Conservation (phyloP, 768 basidiomycete genomes). For the Daedaleopsis sinensis region DNA sequence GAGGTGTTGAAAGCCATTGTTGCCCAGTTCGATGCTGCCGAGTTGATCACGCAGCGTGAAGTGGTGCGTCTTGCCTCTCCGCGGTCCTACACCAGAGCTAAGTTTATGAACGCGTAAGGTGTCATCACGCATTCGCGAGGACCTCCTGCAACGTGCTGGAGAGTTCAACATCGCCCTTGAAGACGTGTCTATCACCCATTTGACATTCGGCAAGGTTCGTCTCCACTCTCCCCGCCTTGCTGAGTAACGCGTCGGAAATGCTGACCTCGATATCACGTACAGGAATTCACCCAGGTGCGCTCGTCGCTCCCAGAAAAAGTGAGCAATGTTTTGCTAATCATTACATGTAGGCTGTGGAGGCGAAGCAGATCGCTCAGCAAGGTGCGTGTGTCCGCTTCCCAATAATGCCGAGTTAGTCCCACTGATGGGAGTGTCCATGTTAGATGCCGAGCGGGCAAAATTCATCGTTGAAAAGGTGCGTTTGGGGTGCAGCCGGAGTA, state of each 20-base stretch:
- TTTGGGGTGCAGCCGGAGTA: slow-evolving; percentile 3
- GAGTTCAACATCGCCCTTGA: slow-evolving; percentile 96
- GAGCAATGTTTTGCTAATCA: slow-evolving; percentile 1
- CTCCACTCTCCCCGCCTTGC: neutral
- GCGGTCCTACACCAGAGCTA: neutral
- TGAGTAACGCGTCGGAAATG: neutral
- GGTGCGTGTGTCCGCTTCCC: slow-evolving; percentile 46
- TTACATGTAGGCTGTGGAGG: slow-evolving; percentile 82
- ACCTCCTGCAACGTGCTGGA: slow-evolving; percentile 88
- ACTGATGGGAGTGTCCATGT: neutral
- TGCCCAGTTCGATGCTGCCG: slow-evolving; percentile 96
- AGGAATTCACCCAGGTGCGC: slow-evolving; percentile 83
- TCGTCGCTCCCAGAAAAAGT: slow-evolving; percentile 10
- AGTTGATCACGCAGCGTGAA: slow-evolving; percentile 97
- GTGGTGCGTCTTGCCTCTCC: slow-evolving; percentile 60
- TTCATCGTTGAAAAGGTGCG: slow-evolving; percentile 97
- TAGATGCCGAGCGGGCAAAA: slow-evolving; percentile 98
- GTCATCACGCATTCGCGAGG: slow-evolving; percentile 89
- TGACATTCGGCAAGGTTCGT: slow-evolving; percentile 83
- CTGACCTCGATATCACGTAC: slow-evolving; percentile 11
- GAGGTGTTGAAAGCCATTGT: slow-evolving; percentile 98
- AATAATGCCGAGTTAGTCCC: neutral
- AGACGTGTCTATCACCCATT: slow-evolving; percentile 94
- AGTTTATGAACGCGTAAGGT: slow-evolving; percentile 51
- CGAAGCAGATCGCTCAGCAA: slow-evolving; percentile 99